These are phyloP conservation scores for Penicillium cosmopolitanum DNA, from an alignment of 495 filamentous ascomycete species.

Conservation along the genomic window DNA sequence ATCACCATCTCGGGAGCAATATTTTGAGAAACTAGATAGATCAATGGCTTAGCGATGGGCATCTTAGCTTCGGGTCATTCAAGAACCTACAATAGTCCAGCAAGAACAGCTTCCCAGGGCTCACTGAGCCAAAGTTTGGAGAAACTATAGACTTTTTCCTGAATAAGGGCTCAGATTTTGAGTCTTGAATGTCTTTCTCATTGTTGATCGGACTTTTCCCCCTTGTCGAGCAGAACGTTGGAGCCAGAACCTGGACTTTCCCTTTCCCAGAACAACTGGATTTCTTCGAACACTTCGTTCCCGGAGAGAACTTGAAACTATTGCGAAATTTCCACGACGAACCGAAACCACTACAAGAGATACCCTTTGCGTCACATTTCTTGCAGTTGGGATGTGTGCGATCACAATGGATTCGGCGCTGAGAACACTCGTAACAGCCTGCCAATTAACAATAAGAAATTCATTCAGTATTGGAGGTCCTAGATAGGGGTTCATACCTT, in stretches of 20 bases:
- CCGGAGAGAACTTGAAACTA: neutral
- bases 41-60: neutral
- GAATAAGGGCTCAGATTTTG: neutral
- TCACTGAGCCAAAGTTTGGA: neutral
- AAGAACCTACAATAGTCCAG: neutral
- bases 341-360: neutral
- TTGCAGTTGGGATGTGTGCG: slow-evolving; percentile 1
- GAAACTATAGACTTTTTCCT: neutral
- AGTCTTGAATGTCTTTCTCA: neutral
- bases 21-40: neutral
- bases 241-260: neutral
- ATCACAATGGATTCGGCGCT: slow-evolving; percentile 1
- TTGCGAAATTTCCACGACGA: neutral
- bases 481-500: neutral
- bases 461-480: neutral
- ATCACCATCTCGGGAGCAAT: neutral
- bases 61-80: neutral
- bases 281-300: neutral
- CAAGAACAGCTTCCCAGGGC: neutral
- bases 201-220: neutral
- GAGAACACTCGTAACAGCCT: slow-evolving; percentile 2
- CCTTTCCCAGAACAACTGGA: neutral
- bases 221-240: neutral
- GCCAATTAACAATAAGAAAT: neutral
- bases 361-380: neutral